Evolutionary conservation across 2,329 filamentous ascomycete species (phyloP).

Genomic region (Fusarium sp.): DNA sequence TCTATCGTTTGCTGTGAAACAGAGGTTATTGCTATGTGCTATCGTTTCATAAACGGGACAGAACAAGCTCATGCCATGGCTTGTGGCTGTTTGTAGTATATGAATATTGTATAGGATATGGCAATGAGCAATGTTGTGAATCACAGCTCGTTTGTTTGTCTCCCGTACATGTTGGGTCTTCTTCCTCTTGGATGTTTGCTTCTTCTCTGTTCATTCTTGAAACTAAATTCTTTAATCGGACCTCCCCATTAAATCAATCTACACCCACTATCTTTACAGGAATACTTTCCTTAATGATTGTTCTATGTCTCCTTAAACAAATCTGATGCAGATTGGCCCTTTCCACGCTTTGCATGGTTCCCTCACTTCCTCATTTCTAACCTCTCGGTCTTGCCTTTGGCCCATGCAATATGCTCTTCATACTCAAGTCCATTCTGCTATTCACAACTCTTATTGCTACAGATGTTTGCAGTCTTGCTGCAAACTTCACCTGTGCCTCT

Average conservation of each 20-base stretch:
- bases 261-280: too few relatives aligned
- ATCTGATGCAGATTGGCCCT: not conserved
- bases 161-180: not conserved
- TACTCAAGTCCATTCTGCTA: not conserved
- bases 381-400: not conserved
- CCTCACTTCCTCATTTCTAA: not conserved
- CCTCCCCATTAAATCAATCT: too few relatives aligned
- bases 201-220: not conserved
- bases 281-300: not conserved
- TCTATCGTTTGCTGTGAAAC: conserved; percentile 14
- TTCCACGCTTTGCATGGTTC: fast-evolving
- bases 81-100: conserved; percentile 1
- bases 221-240: not conserved
- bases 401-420: conserved; percentile 12
- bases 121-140: not conserved
- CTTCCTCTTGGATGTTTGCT: not conserved
- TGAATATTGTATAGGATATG: not conserved
- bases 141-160: not conserved
- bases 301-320: too few relatives aligned
- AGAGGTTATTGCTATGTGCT: not conserved
- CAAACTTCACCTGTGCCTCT: conserved; percentile 12
- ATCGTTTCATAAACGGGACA: not conserved
- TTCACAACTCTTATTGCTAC: conserved; percentile 6
- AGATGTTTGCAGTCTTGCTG: not conserved
- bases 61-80: not conserved